A percentile compares a stretch with the other conserved stretches of the same genome.
Evolutionary conservation across 148 eudicot species (phyloP).

Genomic region (Polygonum maritimum): DNA sequence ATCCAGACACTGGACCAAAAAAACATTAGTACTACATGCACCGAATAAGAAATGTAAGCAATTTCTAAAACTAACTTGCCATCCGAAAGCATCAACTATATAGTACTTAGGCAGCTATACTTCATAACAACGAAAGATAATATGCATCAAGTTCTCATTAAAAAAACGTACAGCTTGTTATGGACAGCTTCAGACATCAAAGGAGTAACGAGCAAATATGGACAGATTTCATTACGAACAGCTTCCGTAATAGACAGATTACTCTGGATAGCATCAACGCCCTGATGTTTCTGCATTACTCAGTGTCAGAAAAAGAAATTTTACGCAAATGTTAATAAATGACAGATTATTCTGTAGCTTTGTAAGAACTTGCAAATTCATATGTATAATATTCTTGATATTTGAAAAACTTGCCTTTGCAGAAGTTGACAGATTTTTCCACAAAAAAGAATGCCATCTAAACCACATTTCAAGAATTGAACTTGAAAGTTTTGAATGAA

Average conservation of each 20-base stretch:
- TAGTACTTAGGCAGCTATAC: not conserved
- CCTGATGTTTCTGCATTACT: slow-evolving; percentile 28
- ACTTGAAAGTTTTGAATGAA: slow-evolving; percentile 34
- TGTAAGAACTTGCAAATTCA: not conserved
- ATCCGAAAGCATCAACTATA: not conserved
- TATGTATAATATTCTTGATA: not conserved
- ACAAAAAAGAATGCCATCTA: slow-evolving; percentile 82
- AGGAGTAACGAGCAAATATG: slow-evolving; percentile 7
- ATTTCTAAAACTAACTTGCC: not conserved
- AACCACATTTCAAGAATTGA: slow-evolving; percentile 78
- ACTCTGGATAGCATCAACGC: slow-evolving; percentile 17
- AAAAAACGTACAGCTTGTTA: slow-evolving; percentile 38
- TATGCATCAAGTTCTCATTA: not conserved
- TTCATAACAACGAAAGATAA: not conserved
- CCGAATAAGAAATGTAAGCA: not conserved
- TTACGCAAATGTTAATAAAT: not conserved
- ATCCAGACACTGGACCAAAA: not conserved
- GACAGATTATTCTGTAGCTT: not conserved
- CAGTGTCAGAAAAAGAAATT: not conserved
- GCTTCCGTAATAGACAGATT: slow-evolving; percentile 12
- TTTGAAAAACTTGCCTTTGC: slow-evolving; percentile 32
- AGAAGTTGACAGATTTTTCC: slow-evolving; percentile 35
- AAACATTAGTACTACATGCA: not conserved
- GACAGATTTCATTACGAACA: slow-evolving; percentile 29
- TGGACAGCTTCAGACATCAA: slow-evolving; percentile 11